These are phyloP conservation scores for Raphanus sativus DNA, from an alignment of 345 rosid species.

Conservation along the genomic window DNA sequence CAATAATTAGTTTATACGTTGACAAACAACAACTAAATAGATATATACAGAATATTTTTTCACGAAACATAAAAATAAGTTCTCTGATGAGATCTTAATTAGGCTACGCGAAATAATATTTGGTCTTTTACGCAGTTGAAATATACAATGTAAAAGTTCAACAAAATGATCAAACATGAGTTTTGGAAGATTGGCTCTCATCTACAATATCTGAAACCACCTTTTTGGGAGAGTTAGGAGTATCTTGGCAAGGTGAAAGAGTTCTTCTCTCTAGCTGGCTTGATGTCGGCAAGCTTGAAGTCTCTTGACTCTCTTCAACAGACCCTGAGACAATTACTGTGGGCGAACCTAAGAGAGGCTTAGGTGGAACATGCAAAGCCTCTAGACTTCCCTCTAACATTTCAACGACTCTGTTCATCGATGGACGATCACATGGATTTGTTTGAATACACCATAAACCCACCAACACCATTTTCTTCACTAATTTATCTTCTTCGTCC, in stretches of 20 bases:
- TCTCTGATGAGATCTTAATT: too few relatives aligned
- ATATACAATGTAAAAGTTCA: not conserved
- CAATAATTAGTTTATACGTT: not conserved
- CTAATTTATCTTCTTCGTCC: not conserved
- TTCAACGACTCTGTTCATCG: not conserved
- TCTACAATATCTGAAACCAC: not conserved
- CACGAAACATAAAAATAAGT: too few relatives aligned
- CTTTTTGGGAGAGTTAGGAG: not conserved
- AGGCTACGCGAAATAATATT: too few relatives aligned
- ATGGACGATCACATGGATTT: not conserved
- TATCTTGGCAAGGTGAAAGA: not conserved
- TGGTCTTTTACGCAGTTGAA: not conserved
- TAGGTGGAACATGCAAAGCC: not conserved
- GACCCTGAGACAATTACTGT: not conserved
- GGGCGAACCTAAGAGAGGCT: not conserved
- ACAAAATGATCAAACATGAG: not conserved
- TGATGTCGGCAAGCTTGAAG: not conserved
- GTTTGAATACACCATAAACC: not conserved
- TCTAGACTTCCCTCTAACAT: not conserved
- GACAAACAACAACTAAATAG: not conserved
- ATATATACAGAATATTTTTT: too few relatives aligned
- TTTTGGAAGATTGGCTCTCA: not conserved
- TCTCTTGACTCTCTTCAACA: not conserved
- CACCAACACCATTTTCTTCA: conserved; percentile 1
- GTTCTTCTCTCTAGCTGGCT: not conserved